These are phyloP conservation scores for Saccharomycopsis schoenii DNA, from an alignment of 805 yeast species.

Conservation along the genomic window DNA sequence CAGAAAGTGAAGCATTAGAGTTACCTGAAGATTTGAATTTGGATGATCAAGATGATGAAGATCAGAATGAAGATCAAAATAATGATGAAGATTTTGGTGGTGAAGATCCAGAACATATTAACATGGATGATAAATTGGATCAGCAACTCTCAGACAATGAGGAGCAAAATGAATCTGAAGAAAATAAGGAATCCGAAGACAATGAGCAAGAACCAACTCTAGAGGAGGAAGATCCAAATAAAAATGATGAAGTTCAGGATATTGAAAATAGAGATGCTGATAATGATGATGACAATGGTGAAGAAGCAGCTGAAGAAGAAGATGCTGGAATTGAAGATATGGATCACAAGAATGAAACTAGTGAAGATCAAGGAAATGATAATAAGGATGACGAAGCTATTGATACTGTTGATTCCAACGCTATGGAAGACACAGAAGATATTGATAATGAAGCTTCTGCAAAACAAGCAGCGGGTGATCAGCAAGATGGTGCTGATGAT, in stretches of 20 bases:
- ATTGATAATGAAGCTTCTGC: conserved; percentile 49
- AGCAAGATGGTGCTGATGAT: conserved; percentile 53
- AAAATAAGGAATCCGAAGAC: conserved; percentile 22
- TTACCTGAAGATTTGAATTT: conserved; percentile 87
- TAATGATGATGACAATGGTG: conserved; percentile 25
- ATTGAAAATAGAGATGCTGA: conserved; percentile 21
- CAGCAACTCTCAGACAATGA: conserved; percentile 24
- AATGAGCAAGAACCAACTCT: conserved; percentile 17
- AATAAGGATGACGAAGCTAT: conserved; percentile 33
- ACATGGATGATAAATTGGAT: conserved; percentile 15
- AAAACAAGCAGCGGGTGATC: conserved; percentile 49
- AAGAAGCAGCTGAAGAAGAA: conserved; percentile 27
- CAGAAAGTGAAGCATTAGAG: conserved; percentile 79
- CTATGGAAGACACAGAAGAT: conserved; percentile 34
- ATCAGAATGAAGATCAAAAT: conserved; percentile 34
- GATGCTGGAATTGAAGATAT: conserved; percentile 27
- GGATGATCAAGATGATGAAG: conserved; percentile 66
- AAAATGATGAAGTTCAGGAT: conserved; percentile 27
- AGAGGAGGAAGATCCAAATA: conserved; percentile 21
- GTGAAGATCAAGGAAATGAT: conserved; percentile 33
- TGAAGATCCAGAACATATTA: conserved; percentile 23
- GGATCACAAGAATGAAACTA: conserved; percentile 26
- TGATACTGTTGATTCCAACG: conserved; percentile 48
- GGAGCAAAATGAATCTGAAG: conserved; percentile 26
- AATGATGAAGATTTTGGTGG: conserved; percentile 22